phyloP scores from a whole-genome alignment of 2,329 filamentous ascomycete genomes.

The Botrytis cinerea region DNA sequence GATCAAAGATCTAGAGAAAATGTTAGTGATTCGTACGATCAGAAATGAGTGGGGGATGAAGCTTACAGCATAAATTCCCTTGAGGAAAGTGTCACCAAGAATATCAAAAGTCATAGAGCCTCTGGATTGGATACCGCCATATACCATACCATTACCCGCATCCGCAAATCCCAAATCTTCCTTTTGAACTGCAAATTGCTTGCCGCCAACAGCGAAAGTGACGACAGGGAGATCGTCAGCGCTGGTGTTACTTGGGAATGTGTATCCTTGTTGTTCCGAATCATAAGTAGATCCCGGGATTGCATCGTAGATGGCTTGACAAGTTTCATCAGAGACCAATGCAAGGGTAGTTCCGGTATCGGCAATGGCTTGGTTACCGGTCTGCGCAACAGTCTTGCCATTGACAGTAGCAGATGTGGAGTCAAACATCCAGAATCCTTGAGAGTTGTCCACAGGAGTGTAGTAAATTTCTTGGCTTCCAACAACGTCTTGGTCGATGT shows the following conservation, averaged over 20 bases:
- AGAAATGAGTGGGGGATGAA: neutral
- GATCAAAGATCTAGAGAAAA: slow-evolving; percentile 55
- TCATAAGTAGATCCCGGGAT: slow-evolving; percentile 64
- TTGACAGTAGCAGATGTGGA: slow-evolving; percentile 60
- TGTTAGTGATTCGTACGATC: slow-evolving; percentile 22
- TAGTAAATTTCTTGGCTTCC: slow-evolving; percentile 57
- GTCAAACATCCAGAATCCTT: slow-evolving; percentile 69
- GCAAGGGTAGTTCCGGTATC: slow-evolving; percentile 73
- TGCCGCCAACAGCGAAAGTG: slow-evolving; percentile 63
- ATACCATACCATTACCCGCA: slow-evolving; percentile 54
- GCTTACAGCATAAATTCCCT: slow-evolving; percentile 59
- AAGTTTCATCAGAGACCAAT: slow-evolving; percentile 62
- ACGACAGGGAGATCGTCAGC: slow-evolving; percentile 59
- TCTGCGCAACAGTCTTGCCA: slow-evolving; percentile 52
- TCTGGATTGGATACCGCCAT: slow-evolving; percentile 61
- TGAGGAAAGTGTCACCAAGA: slow-evolving; percentile 59
- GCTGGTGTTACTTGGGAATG: slow-evolving; percentile 58
- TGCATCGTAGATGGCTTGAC: slow-evolving; percentile 61
- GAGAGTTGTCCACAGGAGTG: slow-evolving; percentile 60
- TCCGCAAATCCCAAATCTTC: slow-evolving; percentile 60
- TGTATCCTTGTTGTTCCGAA: slow-evolving; percentile 59
- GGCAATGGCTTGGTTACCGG: slow-evolving; percentile 65
- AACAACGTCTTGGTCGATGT: slow-evolving; percentile 65
- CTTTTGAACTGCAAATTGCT: slow-evolving; percentile 58
- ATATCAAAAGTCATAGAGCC: slow-evolving; percentile 58